Evolutionary conservation across 352 stramenopile species (phyloP), one percentile per base, ranked within the genome.

Genomic region (Globisporangium splendens): DNA sequence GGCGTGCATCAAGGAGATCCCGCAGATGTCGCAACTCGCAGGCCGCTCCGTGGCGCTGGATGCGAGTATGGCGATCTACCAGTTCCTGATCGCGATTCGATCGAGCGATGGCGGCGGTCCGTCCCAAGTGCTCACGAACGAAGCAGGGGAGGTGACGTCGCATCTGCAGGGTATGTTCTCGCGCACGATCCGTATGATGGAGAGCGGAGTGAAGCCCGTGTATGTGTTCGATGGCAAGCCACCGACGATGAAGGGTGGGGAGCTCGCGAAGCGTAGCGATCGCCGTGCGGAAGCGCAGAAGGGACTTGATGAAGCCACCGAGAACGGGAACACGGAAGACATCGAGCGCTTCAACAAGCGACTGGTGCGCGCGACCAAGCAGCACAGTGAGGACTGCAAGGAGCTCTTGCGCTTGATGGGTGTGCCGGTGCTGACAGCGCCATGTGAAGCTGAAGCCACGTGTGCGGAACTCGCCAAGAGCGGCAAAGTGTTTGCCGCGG

Each of bases 171-270:
- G 98, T 52, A 98, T 99, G 82, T 99, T 99, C 70, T 99, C 98
- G 73, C 89, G 97, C 15, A 99, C 98, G 24, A 99, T 99, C 72
- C 96, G 96, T 38, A 95, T 99, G 70, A 93, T 99, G 70, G 87
- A 97, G 53, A 97, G 98, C 68, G 98, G 98, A 14, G 83, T 99
- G 54, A 98, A 98, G 67, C 97, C 97, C 13, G 93, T 99, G 38
- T 99, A 98, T 69, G 96, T 99, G 15, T 99, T 99, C 78, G 97
- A 99, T 65, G 97, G 97, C 35, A 99, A 99, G 74, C 97, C 98
- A 39, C 98, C 98, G 6, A 77, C 94, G 41, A 91, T 99, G 69
- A 99, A 99, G 77, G 89, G 79, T 50, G 94, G 93, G 13, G 98
- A 99, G 78, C 71, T 99, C 46, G 74, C 87, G 38, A 99, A 99